Evolutionary conservation across 371 early-diverging fungal species (phyloP), one percentile per base, ranked within the genome.

Genomic region (Mucor irregularis): DNA sequence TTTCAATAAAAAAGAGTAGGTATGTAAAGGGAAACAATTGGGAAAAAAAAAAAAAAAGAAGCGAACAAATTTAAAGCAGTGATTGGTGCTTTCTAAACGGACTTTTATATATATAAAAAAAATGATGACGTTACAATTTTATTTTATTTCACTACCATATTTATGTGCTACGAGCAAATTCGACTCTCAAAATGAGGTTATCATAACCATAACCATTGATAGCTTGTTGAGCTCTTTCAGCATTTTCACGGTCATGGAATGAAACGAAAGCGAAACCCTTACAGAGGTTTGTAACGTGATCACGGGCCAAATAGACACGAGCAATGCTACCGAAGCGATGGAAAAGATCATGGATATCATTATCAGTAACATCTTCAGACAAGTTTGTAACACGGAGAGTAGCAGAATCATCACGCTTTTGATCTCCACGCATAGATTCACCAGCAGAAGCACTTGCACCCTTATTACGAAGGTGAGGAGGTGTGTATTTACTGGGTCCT

Each of bases 241-340:
- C 96, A 69, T 89, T 86, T 38, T 84, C 86, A 62, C 85, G 81
- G 64, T 84, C 83, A 66, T 78, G 78, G 79, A 90, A 98, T 25
- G 90, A 88, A 25, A 97, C 93, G 67, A 96, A 98, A 21, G 96
- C 96, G 62, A 89, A 96, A n/a, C 98, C 98, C 71, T 92, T 93
- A 87, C 96, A 95, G 28, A 80, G 62, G 53, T 87, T 85, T 28
- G 93, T 94, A 37, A 89, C 87, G 53, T 87, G 88, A 78, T 95
- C 95, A 57, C 88, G 86, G 16, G 95, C 90, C 60, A 96, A 84
- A 68, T 86, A 93, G 48, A 88, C 86, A 64, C 92, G 90, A 21
- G 83, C 76, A 49, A 90, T 80, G 38, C 73, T 73, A 35, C 96
- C 97, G 64, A 95, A 95, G 26, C 90, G 85, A 47, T 80, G 76